Evolutionary conservation across 139 green algal genomes (phyloP), one percentile per base, ranked within the genome.

Genomic region (Yamagishiella unicocca): DNA sequence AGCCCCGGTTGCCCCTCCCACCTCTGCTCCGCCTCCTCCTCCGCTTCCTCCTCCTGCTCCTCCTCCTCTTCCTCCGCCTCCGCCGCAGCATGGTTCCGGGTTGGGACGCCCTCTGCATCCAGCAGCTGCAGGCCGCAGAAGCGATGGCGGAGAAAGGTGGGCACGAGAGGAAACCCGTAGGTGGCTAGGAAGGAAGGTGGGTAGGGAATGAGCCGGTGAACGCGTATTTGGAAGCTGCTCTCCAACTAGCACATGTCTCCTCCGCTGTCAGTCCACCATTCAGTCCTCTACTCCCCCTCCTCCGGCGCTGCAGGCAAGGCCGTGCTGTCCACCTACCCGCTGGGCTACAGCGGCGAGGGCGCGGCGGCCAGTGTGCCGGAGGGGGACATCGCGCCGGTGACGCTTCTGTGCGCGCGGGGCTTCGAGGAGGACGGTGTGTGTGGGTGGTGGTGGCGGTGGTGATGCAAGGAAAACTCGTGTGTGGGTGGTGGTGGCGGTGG

Each of bases 321-420:
- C 6, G 90, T 97, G 33, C 88, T 97, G 40, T 96, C 94, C 50
- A 93, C 92, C 46, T 97, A 97, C 83, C 95, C 95, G 5, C 88
- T 92, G 8, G 90, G 72, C 46, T 96, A 96, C 64, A 62, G 90
- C 35, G 94, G 94, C 0, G 38, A 90, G 22, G 94, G 94, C 27
- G 24, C 82, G n/a, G 82, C 89, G 25, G 82, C 82, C 0, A 14
- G 22, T 4, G 73, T 93, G 31, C 89, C 93, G 5, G 45, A 86
- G 3, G 85, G 87, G 5, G 45, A 61, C 1, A 75, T 75, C n/a
- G 75, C 80, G 40, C 92, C 79, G 42, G 89, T 87, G 45, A 90
- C 89, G 5, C 80, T 96, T 71, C 88, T 97, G 81, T 96, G 93
- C 81, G 94, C 91, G 4, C 62, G 58, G 8, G 67, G 85, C 25